Percentiles rank a stretch among this genome's conserved stretches.
phyloP scores from a whole-genome alignment of 257 asterid genomes.

The Salvia miltiorrhiza region DNA sequence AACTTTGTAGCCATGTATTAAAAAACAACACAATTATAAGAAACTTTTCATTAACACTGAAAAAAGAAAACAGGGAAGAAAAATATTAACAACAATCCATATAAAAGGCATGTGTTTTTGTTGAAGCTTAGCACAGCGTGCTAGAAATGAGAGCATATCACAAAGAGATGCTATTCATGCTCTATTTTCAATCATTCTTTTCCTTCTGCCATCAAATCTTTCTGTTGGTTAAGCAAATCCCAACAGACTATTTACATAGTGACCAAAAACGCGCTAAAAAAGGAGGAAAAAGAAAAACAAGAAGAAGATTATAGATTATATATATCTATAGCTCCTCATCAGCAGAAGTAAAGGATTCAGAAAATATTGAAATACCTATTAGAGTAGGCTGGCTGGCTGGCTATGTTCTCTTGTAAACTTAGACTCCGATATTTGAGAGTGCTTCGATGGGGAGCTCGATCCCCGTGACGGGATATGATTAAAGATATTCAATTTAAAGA shows the following conservation, averaged over 20 bases:
- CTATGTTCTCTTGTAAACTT: constrained; percentile 51
- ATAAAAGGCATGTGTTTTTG: background rate
- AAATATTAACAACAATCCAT: background rate
- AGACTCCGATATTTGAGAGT: constrained; percentile 68
- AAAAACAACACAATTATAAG: background rate
- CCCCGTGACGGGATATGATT: constrained; percentile 62
- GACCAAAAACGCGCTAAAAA: constrained; percentile 6
- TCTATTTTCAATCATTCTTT: background rate
- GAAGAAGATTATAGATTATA: constrained; percentile 8
- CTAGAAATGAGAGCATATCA: background rate
- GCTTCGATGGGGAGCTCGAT: constrained; percentile 79
- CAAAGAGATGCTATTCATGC: constrained; percentile 3
- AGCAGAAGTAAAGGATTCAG: background rate
- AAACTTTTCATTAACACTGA: background rate
- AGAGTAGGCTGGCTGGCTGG: constrained; percentile 23
- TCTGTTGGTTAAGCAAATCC: constrained; percentile 23
- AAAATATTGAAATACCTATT: constrained; percentile 33
- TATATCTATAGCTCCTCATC: constrained; percentile 21
- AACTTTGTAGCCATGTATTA: background rate
- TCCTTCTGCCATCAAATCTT: constrained; percentile 5
- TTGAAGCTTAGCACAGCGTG: background rate
- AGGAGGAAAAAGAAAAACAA: background rate
- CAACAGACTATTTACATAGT: constrained; percentile 40
- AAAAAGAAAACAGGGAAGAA: background rate
- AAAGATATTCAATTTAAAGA: constrained; percentile 65